phyloP scores from a whole-genome alignment of 75 land plant species.

The Cryptomeria japonica region DNA sequence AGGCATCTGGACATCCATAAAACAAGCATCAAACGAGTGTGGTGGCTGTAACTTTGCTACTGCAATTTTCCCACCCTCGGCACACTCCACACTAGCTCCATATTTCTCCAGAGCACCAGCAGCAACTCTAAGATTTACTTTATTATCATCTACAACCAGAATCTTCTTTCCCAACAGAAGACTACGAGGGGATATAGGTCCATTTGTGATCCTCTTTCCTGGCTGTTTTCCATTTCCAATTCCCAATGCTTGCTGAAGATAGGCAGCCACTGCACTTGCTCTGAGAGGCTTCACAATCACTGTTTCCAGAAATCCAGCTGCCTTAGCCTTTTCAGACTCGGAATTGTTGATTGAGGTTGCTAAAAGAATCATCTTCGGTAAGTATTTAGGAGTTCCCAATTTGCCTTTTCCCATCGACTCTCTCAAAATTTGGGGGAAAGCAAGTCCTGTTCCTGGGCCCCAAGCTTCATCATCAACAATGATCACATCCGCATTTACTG shows the following conservation, averaged over 20 bases:
- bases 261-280: constrained; percentile 54
- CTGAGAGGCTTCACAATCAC: constrained; percentile 67
- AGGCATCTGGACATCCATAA: constrained; percentile 83
- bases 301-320: constrained; percentile 59
- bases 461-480: constrained; percentile 81
- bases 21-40: constrained; percentile 72
- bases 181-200: constrained; percentile 24
- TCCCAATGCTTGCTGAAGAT: constrained; percentile 54
- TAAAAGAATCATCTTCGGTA: constrained; percentile 66
- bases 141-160: constrained; percentile 72
- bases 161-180: constrained; percentile 56
- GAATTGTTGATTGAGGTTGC: constrained; percentile 40
- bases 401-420: constrained; percentile 23
- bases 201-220: constrained; percentile 16
- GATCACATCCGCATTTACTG: constrained; percentile 52
- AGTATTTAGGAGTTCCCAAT: not conserved
- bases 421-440: constrained; percentile 38
- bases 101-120: constrained; percentile 69
- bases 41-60: constrained; percentile 49
- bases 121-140: constrained; percentile 58
- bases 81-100: constrained; percentile 72
- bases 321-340: constrained; percentile 40
- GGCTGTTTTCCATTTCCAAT: constrained; percentile 32
- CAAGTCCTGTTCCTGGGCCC: constrained; percentile 49
- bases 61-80: constrained; percentile 64